phyloP scores from a whole-genome alignment of 768 basidiomycete genomes.

The Boletus tylopilopsis region DNA sequence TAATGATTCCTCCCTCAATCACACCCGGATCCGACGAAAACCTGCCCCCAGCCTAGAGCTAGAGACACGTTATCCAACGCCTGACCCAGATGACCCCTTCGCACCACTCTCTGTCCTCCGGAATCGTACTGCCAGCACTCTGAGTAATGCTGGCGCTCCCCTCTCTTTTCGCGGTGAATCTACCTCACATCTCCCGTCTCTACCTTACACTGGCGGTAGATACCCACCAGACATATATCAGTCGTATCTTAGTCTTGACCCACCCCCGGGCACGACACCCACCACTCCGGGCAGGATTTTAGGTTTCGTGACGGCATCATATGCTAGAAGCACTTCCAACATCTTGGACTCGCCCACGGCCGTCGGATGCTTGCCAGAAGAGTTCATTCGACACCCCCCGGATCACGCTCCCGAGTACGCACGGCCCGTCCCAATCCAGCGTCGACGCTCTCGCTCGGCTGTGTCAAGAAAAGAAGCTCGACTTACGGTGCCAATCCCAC shows the following conservation, averaged over 20 bases:
- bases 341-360: slow-evolving; percentile 10
- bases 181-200: slow-evolving; percentile 29
- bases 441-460: slow-evolving; percentile 33
- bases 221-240: slow-evolving; percentile 34
- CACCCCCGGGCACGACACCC: slow-evolving; percentile 8
- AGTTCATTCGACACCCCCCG: slow-evolving; percentile 8
- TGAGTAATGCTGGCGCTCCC: slow-evolving; percentile 28
- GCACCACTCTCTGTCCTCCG: slow-evolving; percentile 65
- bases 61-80: slow-evolving; percentile 56
- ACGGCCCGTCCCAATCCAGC: slow-evolving; percentile 24
- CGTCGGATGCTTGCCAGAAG: slow-evolving; percentile 10
- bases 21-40: slow-evolving; percentile 43
- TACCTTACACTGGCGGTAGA: slow-evolving; percentile 30
- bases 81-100: slow-evolving; percentile 69
- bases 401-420: slow-evolving; percentile 7
- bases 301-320: slow-evolving; percentile 18
- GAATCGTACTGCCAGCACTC: slow-evolving; percentile 47
- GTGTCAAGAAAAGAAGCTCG: slow-evolving; percentile 32
- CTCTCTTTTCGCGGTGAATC: slow-evolving; percentile 29
- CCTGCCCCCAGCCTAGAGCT: slow-evolving; percentile 52
- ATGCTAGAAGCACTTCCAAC: slow-evolving; percentile 22
- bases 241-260: slow-evolving; percentile 16
- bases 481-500: slow-evolving; percentile 19
- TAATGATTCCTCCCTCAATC: slow-evolving; percentile 22
- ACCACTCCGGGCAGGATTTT: slow-evolving; percentile 4